Conservation (phyloP, 805 yeast genomes). For the Barnettozyma wickerhamii region DNA sequence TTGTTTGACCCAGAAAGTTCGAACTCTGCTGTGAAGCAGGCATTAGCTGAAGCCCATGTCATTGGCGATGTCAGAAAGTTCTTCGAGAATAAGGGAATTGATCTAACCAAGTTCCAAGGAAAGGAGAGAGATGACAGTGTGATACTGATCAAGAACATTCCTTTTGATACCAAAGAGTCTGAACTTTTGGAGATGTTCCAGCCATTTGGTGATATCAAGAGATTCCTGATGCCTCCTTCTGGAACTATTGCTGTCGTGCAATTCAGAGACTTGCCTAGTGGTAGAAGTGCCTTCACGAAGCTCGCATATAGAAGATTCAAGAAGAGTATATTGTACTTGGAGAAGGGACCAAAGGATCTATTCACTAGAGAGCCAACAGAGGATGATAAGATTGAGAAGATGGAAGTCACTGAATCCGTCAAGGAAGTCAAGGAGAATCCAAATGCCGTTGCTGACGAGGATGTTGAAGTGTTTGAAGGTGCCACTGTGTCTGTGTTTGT, state of each 20-base stretch:
- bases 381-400: constrained; percentile 23
- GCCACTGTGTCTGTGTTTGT: constrained; percentile 87
- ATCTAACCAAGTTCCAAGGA: constrained; percentile 61
- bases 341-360: constrained; percentile 86
- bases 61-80: constrained; percentile 86
- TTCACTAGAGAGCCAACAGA: constrained; percentile 55
- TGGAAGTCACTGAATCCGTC: constrained; percentile 27
- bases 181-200: constrained; percentile 82
- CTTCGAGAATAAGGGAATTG: constrained; percentile 84
- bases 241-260: constrained; percentile 95
- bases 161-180: constrained; percentile 75
- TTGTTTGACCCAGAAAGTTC: constrained; percentile 85
- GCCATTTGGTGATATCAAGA: constrained; percentile 71
- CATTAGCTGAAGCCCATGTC: constrained; percentile 95
- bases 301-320: constrained; percentile 85
- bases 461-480: constrained; percentile 46
- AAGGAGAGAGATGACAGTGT: constrained; percentile 76
- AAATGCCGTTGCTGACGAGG: constrained; percentile 30
- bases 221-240: constrained; percentile 90
- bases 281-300: constrained; percentile 85
- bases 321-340: constrained; percentile 81
- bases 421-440: constrained; percentile 21
- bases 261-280: constrained; percentile 75
- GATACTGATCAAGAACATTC: constrained; percentile 84
- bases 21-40: constrained; percentile 90